Conservation (phyloP, 331 rosid genomes). For the Cydonia oblonga region DNA sequence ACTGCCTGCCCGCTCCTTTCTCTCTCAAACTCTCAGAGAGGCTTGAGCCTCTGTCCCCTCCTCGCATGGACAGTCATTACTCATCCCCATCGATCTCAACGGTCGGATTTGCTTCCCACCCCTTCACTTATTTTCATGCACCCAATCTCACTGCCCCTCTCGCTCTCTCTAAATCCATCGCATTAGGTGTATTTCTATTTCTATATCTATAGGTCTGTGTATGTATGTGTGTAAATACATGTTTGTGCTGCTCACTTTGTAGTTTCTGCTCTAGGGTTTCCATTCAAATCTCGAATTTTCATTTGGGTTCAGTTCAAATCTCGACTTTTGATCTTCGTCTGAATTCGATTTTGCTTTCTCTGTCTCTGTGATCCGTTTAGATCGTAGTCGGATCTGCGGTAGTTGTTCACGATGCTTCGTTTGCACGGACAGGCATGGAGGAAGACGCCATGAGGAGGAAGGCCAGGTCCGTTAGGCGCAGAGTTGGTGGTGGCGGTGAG, state of each 20-base stretch:
- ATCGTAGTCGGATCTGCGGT: conserved; percentile 20
- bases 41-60: conserved; percentile 14
- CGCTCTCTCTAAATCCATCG: background rate
- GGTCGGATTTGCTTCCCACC: conserved; percentile 34
- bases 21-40: background rate
- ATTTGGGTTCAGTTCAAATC: background rate
- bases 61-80: conserved; percentile 37
- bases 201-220: background rate
- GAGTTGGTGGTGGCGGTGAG: background rate
- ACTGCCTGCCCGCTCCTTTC: background rate
- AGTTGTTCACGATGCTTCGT: conserved; percentile 30
- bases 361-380: conserved; percentile 9
- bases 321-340: background rate
- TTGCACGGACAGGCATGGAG: conserved; percentile 25
- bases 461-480: background rate
- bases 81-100: conserved; percentile 33
- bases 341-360: conserved; percentile 7
- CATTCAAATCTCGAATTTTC: background rate
- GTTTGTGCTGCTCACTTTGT: background rate
- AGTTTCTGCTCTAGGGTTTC: conserved; percentile 2
- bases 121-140: conserved; percentile 28
- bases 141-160: background rate
- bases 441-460: conserved; percentile 21
- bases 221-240: background rate
- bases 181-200: background rate